Evolutionary conservation across 805 yeast species (phyloP).

Genomic region (Ogataea thermomethanolica): DNA sequence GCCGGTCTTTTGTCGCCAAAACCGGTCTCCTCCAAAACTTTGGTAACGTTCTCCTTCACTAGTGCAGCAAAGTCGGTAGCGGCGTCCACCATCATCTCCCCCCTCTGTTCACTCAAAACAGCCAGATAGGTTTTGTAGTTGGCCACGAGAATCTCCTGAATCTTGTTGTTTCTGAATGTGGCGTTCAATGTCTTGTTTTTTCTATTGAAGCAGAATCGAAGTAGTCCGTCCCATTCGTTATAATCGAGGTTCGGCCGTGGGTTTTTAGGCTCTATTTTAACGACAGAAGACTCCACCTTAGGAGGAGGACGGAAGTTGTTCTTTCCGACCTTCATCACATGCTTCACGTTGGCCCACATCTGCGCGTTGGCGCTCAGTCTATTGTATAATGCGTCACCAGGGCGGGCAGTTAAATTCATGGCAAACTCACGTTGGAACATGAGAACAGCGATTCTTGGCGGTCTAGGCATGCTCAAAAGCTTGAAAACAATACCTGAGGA

Average conservation of each 20-base stretch:
- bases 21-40: conserved; percentile 76
- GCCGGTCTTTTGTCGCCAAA: conserved; percentile 85
- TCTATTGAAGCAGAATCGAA: conserved; percentile 87
- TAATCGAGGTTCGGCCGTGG: conserved; percentile 95
- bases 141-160: conserved; percentile 76
- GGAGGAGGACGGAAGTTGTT: conserved; percentile 98
- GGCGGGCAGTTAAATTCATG: conserved; percentile 84
- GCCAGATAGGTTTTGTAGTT: conserved; percentile 80
- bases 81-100: conserved; percentile 44
- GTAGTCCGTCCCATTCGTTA: conserved; percentile 94
- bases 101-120: conserved; percentile 42
- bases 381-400: conserved; percentile 93
- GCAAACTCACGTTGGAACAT: conserved; percentile 99
- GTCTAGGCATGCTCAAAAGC: conserved; percentile 82
- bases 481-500: conserved; percentile 96
- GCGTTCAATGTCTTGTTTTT: conserved; percentile 92
- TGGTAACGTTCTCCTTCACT: conserved; percentile 67
- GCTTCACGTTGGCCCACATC: conserved; percentile 99
- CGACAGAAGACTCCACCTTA: conserved; percentile 95
- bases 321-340: conserved; percentile 96
- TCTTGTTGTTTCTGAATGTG: conserved; percentile 81
- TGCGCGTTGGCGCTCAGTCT: conserved; percentile 95
- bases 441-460: conserved; percentile 90
- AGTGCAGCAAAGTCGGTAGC: conserved; percentile 39
- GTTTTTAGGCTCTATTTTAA: conserved; percentile 82